Conservation (phyloP, 2,329 filamentous ascomycete genomes). For the Ophiosphaerella narmari region DNA sequence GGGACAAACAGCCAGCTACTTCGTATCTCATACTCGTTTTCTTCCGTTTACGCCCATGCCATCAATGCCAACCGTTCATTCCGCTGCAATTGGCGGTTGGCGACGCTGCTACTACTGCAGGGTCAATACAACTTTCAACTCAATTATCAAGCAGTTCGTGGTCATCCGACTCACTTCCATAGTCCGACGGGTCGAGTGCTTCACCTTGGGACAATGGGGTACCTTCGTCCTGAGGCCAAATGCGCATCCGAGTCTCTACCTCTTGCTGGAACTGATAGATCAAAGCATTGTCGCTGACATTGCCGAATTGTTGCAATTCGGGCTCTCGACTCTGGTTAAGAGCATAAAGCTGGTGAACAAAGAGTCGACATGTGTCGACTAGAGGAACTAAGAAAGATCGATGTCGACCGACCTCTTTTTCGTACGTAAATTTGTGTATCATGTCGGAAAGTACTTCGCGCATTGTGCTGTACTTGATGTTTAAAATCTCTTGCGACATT, state of each 20-base stretch:
- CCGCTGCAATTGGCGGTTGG: too few species aligned
- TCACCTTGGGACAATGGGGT: conserved; percentile 38
- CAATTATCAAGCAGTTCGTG: conserved; percentile 29
- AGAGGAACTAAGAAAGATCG: conserved; percentile 32
- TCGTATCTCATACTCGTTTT: too few species aligned
- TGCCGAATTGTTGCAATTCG: conserved; percentile 21
- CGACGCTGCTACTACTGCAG: too few species aligned
- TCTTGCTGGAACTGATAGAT: conserved; percentile 27
- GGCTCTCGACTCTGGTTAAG: conserved; percentile 27
- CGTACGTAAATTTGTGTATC: conserved; percentile 26
- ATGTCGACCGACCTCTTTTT: conserved; percentile 26
- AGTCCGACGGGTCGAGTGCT: conserved; percentile 42
- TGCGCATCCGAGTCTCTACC: conserved; percentile 26
- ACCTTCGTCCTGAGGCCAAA: conserved; percentile 35
- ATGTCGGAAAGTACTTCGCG: conserved; percentile 24
- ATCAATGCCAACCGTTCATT: too few species aligned
- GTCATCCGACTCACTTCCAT: conserved; percentile 44
- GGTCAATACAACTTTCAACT: conserved; percentile 8
- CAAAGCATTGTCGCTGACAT: conserved; percentile 27
- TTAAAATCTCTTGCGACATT: conserved; percentile 15
- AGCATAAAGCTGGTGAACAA: conserved; percentile 24
- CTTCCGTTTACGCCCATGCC: too few species aligned
- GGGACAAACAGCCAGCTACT: too few species aligned
- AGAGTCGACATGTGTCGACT: conserved; percentile 22
- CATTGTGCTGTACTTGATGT: conserved; percentile 25